Base-by-base conservation (phyloP, 441 rosid species). In the Gossypium schwendimanii region DNA sequence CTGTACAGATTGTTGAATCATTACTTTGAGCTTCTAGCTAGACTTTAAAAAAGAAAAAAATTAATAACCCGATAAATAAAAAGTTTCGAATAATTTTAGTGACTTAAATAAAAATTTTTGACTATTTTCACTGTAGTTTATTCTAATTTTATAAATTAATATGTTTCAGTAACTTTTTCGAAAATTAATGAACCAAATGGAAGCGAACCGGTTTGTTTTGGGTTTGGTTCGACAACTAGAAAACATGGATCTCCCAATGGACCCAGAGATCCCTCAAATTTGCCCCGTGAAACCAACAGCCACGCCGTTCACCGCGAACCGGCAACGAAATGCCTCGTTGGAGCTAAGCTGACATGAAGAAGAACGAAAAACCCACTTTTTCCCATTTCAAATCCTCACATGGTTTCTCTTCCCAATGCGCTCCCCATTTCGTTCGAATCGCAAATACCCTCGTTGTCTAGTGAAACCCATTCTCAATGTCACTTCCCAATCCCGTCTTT, bases 331-430 rank as follows among this genome's bases (percentile, higher is more conserved):
- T 79, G 80, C 11, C 75, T 73, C 76, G 77, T 79, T 87, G 89
- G 82, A 72, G 77, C 79, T 61, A 69, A 66, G 65, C 49, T 28
- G 49, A 28, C 26, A 72, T 72, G 76, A 73, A 62, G 76, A 58
- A 66, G 76, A 58, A 66, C 61, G 33, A 58, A 70, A 36, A 8
- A 39, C 21, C 6, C 49, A 44, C 71, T 64, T 47, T 71, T 24
- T 41, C 60, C 68, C 50, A 54, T 65, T 58, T n/a, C 50, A 15
- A 67, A 10, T 33, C 12, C 62, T 61, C 84, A 66, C 84, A 83
- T 81, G 89, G 86, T 84, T 76, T 69, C 82, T 75, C 83, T 83
- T 76, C 82, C 85, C 85, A 60, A 82, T 85, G 84, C 88, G 87
- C 85, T 73, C 50, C 10, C 53, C 62, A 74, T 21, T 68, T 72